Base-by-base conservation (phyloP, 306 rosid genomes). In the Vicia faba region DNA sequence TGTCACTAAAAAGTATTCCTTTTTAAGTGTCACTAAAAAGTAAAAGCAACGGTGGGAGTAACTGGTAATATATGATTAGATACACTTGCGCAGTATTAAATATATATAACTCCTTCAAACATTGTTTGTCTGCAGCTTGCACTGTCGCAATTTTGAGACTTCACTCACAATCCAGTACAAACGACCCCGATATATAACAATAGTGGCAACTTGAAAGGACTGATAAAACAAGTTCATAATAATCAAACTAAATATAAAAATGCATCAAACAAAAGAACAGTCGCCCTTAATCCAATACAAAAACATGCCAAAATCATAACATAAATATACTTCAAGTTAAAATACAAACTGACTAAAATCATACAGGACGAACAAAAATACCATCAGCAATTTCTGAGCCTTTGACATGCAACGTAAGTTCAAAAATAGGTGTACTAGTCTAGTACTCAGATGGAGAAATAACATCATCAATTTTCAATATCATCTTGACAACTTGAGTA, bases 401-500 rank as follows among this genome's bases (percentile, higher is more conserved):
- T 29, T 29, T 68, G 31, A 56, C 4, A 75, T 40, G 67, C 35
- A 64, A 25, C 43, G 55, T 12, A 16, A 54, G 39, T 39, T 58
- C 64, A 8, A 61, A 73, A 56, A 8, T 43, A 28, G 28, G 63
- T 35, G 19, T 49, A 64, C 85, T 80, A 95, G 68, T 59, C 85
- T 80, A 95, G 68, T 59, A 91, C 0, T 86, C 88, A 0, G 88
- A 70, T 58, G 99, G 89, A 29, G 97, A 75, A 72, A 95, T 95
- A 50, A 95, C 99, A 77, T 91, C 97, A 31, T 95, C 99, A 20
- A 95, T 91, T 76, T 95, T 95, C 75, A 95, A 69, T 69, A 95
- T 95, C 99, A 95, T 91, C 84, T 95, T 91, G 45, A 95, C 97
- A 13, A 95, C 99, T 79, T 95, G 99, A 20, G 99, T 95, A 7